Evolutionary conservation across 2,329 filamentous ascomycete species (phyloP).

Genomic region (Ophiostoma himal-ulmi): DNA sequence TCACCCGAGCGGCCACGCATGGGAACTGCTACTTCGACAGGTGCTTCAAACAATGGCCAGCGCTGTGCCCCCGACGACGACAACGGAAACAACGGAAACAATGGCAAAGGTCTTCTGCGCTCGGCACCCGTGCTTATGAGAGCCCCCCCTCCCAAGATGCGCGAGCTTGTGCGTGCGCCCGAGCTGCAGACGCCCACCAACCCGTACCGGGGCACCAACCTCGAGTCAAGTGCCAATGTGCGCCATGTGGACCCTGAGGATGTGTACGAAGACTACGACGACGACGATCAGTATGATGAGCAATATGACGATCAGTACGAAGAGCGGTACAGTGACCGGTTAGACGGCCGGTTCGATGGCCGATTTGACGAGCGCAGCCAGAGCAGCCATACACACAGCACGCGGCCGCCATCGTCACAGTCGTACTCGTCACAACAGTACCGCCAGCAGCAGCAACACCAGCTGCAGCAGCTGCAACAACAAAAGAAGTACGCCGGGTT

Average conservation of each 20-base stretch:
- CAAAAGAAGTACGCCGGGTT: conserved; percentile 27
- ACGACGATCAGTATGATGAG: conserved; percentile 19
- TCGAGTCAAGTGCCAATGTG: conserved; percentile 49
- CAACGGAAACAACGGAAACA: conserved; percentile 30
- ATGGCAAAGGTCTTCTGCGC: conserved; percentile 45
- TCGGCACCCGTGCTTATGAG: conserved; percentile 51
- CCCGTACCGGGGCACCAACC: conserved; percentile 44
- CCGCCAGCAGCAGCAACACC: conserved; percentile 18
- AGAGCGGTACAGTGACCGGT: conserved; percentile 15
- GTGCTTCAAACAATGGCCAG: conserved; percentile 33
- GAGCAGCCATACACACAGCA: conserved; percentile 17
- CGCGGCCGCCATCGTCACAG: conserved; percentile 24
- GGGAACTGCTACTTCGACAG: conserved; percentile 38
- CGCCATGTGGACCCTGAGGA: conserved; percentile 69
- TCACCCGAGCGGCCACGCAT: conserved; percentile 66
- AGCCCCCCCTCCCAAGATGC: conserved; percentile 86
- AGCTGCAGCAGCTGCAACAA: not conserved
- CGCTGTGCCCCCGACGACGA: conserved; percentile 26
- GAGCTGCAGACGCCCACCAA: conserved; percentile 48
- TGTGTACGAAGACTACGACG: conserved; percentile 60
- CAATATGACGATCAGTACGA: conserved; percentile 18
- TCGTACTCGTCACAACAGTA: conserved; percentile 21
- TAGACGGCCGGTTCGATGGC: conserved; percentile 20
- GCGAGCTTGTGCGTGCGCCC: conserved; percentile 58
- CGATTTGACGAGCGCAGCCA: conserved; percentile 18